A percentile compares a stretch with the other conserved stretches of the same genome.
phyloP scores from a whole-genome alignment of 805 yeast species.

The Ogataea allantospora region DNA sequence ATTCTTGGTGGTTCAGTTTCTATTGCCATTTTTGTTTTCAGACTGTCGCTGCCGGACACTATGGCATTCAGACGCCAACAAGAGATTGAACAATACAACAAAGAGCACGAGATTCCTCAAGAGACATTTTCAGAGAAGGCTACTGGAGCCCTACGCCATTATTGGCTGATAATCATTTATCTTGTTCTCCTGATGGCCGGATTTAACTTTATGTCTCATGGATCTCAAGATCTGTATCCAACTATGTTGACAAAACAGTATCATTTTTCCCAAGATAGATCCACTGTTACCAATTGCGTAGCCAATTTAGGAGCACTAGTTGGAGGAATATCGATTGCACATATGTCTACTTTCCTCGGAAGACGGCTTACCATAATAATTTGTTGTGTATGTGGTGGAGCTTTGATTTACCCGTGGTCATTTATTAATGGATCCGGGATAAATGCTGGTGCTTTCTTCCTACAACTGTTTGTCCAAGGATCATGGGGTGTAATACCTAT shows the following conservation, averaged over 20 bases:
- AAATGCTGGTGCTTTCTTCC: slow-evolving; percentile 58
- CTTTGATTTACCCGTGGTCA: slow-evolving; percentile 64
- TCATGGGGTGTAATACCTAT: slow-evolving; percentile 69
- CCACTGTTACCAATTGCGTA: slow-evolving; percentile 55
- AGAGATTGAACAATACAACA: slow-evolving; percentile 34
- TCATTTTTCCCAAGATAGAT: slow-evolving; percentile 39
- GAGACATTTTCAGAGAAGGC: slow-evolving; percentile 36
- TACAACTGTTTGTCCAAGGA: slow-evolving; percentile 66
- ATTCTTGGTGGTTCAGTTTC: slow-evolving; percentile 67
- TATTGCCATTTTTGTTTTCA: slow-evolving; percentile 40
- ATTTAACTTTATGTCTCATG: slow-evolving; percentile 61
- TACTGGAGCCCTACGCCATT: slow-evolving; percentile 37
- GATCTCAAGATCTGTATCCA: slow-evolving; percentile 63
- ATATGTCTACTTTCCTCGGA: slow-evolving; percentile 52
- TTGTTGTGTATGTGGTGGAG: slow-evolving; percentile 57
- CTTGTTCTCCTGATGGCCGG: slow-evolving; percentile 60
- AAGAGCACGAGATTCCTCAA: slow-evolving; percentile 31
- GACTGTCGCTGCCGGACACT: slow-evolving; percentile 49
- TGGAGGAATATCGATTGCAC: slow-evolving; percentile 59
- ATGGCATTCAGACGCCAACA: slow-evolving; percentile 47
- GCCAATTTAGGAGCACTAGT: slow-evolving; percentile 57
- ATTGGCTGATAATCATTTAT: slow-evolving; percentile 61
- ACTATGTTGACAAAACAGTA: slow-evolving; percentile 50
- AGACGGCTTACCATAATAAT: slow-evolving; percentile 52
- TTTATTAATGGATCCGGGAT: slow-evolving; percentile 45